A percentile compares a stretch with the other conserved stretches of the same genome.
phyloP scores from a whole-genome alignment of 192 early-diverging fungal genomes.

The Coemansia nantahalensis region DNA sequence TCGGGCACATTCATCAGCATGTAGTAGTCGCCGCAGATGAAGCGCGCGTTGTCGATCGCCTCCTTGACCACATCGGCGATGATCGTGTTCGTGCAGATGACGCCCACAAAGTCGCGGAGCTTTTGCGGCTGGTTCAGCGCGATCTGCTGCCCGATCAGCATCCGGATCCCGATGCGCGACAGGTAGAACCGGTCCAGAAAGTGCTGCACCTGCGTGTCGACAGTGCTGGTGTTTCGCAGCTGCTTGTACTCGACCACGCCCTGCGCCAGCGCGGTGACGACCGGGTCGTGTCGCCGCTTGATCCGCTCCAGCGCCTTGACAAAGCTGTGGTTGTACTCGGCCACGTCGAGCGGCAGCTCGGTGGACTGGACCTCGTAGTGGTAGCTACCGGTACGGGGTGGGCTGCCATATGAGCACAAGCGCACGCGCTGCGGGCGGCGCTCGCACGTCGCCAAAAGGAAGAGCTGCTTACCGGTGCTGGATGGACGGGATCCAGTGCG shows the following conservation, averaged over 20 bases:
- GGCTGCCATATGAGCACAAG: too few species aligned
- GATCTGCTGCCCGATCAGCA: constrained; percentile 90
- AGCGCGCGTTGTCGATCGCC: constrained; percentile 86
- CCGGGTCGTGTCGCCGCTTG: constrained; percentile 90
- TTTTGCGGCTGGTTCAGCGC: constrained; percentile 61
- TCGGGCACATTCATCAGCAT: constrained; percentile 78
- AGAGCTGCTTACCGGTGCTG: constrained; percentile 41
- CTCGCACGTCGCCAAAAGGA: too few species aligned
- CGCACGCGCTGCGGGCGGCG: too few species aligned
- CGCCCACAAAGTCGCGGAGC: constrained; percentile 79
- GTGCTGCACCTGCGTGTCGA: constrained; percentile 77
- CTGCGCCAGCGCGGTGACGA: constrained; percentile 89
- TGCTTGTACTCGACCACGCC: constrained; percentile 93
- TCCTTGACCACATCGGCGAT: constrained; percentile 80
- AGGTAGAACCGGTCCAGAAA: constrained; percentile 97
- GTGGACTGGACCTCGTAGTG: constrained; percentile 50
- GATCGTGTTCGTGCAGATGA: constrained; percentile 89
- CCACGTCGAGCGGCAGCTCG: constrained; percentile 65
- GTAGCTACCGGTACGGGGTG: too few species aligned
- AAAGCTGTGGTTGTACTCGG: constrained; percentile 79
- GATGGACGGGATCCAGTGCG: constrained; percentile 54
- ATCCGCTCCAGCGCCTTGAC: constrained; percentile 87
- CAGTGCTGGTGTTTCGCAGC: constrained; percentile 31
- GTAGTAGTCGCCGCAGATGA: constrained; percentile 90
- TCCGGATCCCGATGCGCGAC: constrained; percentile 97